phyloP scores from a whole-genome alignment of 2,329 filamentous ascomycete species.

The Apiospora phragmitis region DNA sequence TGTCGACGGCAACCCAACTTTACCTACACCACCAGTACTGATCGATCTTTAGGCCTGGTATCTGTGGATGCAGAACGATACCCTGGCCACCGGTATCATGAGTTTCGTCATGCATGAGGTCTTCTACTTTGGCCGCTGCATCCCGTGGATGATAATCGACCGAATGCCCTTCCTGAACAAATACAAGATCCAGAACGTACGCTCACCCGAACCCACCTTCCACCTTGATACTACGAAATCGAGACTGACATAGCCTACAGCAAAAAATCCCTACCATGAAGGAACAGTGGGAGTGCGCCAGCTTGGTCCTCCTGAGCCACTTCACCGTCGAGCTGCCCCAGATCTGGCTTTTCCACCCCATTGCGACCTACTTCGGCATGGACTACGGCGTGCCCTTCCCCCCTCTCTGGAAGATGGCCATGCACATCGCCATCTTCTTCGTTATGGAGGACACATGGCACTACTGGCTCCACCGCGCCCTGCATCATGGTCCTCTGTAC shows the following conservation, averaged over 20 bases:
- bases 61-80: slow-evolving; percentile 96
- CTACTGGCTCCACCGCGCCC: slow-evolving; percentile 90
- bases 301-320: slow-evolving; percentile 89
- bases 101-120: slow-evolving; percentile 93
- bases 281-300: slow-evolving; percentile 94
- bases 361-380: slow-evolving; percentile 91
- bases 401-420: slow-evolving; percentile 77
- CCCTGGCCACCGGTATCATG: slow-evolving; percentile 94
- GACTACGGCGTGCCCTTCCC: slow-evolving; percentile 89
- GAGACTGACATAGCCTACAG: slow-evolving; percentile 29
- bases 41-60: slow-evolving; percentile 73
- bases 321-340: slow-evolving; percentile 98
- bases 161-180: slow-evolving; percentile 82
- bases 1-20: background rate
- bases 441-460: slow-evolving; percentile 97
- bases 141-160: slow-evolving; percentile 95
- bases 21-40: background rate
- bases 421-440: slow-evolving; percentile 93
- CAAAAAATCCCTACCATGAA: slow-evolving; percentile 87
- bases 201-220: background rate
- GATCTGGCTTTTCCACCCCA: slow-evolving; percentile 98
- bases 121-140: slow-evolving; percentile 87
- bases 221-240: background rate
- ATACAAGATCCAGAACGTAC: slow-evolving; percentile 90
- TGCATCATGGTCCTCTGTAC: slow-evolving; percentile 96